Evolutionary conservation across 106 monocot genomes (phyloP).

Genomic region (Triglochin maritima): DNA sequence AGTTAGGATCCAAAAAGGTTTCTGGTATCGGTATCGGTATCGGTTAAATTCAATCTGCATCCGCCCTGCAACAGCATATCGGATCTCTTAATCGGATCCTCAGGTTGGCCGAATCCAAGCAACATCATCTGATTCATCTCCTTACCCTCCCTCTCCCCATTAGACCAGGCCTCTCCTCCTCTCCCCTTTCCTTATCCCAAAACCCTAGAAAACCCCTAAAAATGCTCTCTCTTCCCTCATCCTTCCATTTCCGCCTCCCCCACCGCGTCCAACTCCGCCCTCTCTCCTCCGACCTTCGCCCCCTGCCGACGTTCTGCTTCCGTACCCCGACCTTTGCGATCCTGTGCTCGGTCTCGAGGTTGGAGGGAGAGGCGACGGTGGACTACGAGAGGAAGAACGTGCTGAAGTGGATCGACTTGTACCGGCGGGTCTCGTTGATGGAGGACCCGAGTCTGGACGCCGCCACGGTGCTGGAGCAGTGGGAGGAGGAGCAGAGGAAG

Average conservation of each 20-base stretch:
- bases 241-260: neutral
- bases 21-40: too few relatives aligned
- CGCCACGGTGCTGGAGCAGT: conserved; percentile 1
- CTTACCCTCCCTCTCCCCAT: too few relatives aligned
- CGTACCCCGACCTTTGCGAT: neutral
- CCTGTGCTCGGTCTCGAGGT: conserved; percentile 44
- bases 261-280: neutral
- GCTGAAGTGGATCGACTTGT: conserved; percentile 68
- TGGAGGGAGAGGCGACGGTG: conserved; percentile 56
- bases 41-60: too few relatives aligned
- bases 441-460: conserved; percentile 7
- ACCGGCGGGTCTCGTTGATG: conserved; percentile 43
- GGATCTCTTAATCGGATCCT: too few relatives aligned
- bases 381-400: conserved; percentile 51
- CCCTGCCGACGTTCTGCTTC: neutral
- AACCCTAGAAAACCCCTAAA: neutral
- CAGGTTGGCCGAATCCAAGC: too few relatives aligned
- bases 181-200: neutral
- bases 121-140: too few relatives aligned
- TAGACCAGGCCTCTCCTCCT: neutral
- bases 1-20: too few relatives aligned
- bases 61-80: too few relatives aligned
- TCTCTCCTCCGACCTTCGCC: neutral
- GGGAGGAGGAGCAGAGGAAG: conserved; percentile 30
- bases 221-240: neutral